Evolutionary conservation across 2,329 filamentous ascomycete species (phyloP).

Genomic region (Chaetomiaceae sp.): DNA sequence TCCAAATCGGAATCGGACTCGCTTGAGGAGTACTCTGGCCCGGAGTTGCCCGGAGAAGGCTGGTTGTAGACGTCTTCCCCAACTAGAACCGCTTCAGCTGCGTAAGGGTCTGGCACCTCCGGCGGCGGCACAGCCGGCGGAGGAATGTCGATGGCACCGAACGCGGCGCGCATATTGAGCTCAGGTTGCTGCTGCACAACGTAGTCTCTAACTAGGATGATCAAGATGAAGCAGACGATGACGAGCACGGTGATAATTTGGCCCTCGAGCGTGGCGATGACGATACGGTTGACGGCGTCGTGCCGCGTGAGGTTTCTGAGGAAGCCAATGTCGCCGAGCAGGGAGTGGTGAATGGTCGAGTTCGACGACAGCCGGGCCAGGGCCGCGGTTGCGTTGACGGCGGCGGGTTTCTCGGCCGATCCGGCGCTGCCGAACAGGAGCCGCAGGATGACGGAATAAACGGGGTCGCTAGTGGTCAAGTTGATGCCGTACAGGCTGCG

Average conservation of each 20-base stretch:
- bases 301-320: conserved; percentile 61
- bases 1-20: too few species aligned
- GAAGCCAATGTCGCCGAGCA: conserved; percentile 53
- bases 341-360: conserved; percentile 28
- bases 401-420: conserved; percentile 19
- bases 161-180: conserved; percentile 70
- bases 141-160: conserved; percentile 36
- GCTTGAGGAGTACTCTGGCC: too few species aligned
- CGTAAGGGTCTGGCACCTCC: background rate
- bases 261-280: conserved; percentile 83
- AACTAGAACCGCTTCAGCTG: background rate
- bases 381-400: conserved; percentile 23
- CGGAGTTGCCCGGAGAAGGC: too few species aligned
- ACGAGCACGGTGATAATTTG: conserved; percentile 89
- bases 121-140: background rate
- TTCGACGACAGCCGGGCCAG: conserved; percentile 17
- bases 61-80: background rate
- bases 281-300: conserved; percentile 64
- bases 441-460: conserved; percentile 30
- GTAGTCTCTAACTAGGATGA: conserved; percentile 95
- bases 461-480: conserved; percentile 28
- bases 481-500: conserved; percentile 28
- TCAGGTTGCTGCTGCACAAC: conserved; percentile 96
- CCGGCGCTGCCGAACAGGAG: conserved; percentile 25
- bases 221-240: conserved; percentile 90